Conservation (phyloP, 371 early-diverging fungal species). For the Mortierella sp. region DNA sequence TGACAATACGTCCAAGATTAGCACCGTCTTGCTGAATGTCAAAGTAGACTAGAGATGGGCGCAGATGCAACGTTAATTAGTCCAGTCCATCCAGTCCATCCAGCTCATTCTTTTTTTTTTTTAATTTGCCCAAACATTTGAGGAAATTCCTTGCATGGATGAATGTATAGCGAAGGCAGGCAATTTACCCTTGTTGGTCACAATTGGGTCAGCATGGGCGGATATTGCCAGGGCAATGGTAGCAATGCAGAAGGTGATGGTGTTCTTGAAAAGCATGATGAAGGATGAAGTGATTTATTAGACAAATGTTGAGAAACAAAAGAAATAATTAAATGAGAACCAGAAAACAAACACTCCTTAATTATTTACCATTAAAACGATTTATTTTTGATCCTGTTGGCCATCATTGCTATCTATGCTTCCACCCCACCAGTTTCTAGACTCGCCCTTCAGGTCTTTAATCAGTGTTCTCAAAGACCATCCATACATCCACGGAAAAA, state of each 20-base stretch:
- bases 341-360: no score
- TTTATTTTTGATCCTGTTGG: background rate
- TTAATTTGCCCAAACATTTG: no score
- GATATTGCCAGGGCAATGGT: conserved; percentile 30
- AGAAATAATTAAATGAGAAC: background rate
- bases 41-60: conserved; percentile 77
- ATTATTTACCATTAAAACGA: background rate
- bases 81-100: no score
- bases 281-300: conserved; percentile 1
- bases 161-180: background rate
- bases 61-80: background rate
- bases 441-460: conserved; percentile 16
- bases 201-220: conserved; percentile 28
- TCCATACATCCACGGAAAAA: background rate
- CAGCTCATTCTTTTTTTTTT: no score
- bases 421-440: conserved; percentile 20
- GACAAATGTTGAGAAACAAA: no score
- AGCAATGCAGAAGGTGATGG: conserved; percentile 31
- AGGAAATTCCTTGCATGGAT: no score
- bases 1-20: conserved; percentile 85
- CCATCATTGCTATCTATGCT: background rate
- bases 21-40: conserved; percentile 90
- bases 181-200: conserved; percentile 39
- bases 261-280: conserved; percentile 44
- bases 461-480: conserved; percentile 16